Evolutionary conservation across 2,329 filamentous ascomycete genomes (phyloP).

Genomic region (Dothideomycetes sp.): DNA sequence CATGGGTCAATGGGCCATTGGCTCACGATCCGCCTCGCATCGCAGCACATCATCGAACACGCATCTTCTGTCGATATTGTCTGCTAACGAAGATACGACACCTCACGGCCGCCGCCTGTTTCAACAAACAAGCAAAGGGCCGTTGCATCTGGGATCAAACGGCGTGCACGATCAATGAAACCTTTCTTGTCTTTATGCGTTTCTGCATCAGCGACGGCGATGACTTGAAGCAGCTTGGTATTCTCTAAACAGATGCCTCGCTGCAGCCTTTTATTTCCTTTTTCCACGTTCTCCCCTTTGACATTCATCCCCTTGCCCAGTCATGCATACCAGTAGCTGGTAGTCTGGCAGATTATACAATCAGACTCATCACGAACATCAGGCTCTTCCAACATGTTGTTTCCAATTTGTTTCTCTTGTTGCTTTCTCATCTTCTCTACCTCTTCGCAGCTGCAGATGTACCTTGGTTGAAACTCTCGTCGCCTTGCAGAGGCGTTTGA

Average conservation of each 20-base stretch:
- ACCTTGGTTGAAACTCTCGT: too few relatives aligned
- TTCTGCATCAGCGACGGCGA: slow-evolving; percentile 6
- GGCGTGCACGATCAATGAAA: background rate
- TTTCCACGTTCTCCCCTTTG: background rate
- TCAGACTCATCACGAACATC: background rate
- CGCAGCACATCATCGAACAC: background rate
- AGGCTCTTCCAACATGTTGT: background rate
- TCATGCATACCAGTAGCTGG: too few relatives aligned
- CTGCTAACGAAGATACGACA: slow-evolving; percentile 8
- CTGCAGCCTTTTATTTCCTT: background rate
- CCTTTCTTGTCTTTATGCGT: background rate
- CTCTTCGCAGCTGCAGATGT: too few relatives aligned
- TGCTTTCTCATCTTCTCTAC: too few relatives aligned
- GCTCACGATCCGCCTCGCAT: background rate
- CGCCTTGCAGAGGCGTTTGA: too few relatives aligned
- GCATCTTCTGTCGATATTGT: background rate
- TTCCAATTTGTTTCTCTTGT: background rate
- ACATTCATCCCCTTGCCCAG: too few relatives aligned
- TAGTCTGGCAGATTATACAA: too few relatives aligned
- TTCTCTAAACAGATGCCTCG: background rate
- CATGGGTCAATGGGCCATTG: background rate
- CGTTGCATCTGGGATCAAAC: background rate
- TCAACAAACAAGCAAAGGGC: slow-evolving; percentile 1
- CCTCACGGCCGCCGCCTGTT: slow-evolving; percentile 1
- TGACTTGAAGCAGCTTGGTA: background rate